Evolutionary conservation across 768 basidiomycete genomes (phyloP), one percentile per base, ranked within the genome.

Genomic region (Trametes sanguinea): DNA sequence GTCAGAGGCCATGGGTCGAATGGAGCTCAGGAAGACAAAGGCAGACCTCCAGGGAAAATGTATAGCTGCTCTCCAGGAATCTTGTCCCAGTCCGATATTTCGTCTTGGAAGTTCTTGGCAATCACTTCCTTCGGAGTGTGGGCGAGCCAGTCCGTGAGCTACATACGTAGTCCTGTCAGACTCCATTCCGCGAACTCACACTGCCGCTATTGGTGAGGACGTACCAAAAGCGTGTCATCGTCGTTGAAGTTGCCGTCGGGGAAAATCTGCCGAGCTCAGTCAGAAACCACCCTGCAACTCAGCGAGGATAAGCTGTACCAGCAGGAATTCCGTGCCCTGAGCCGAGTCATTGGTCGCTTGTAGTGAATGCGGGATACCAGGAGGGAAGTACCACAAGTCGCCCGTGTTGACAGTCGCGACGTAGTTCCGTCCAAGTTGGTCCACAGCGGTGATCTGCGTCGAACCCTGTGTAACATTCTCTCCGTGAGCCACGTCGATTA

Each of bases 321-420:
- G 69, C 39, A 85, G 65, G 67, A 85, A 85, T 64, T 85, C 84
- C 3, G 79, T 74, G 3, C 84, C 84, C 8, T 76, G 76, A 7
- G 76, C 73, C 52, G 76, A 71, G 57, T 80, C 79, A 40, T 68
- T 68, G 1, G 80, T 83, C 6, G 78, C 84, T 70, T 85, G 83
- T 10, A 85, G 73, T 13, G 80, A 81, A 67, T 85, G 84, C 1
- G 84, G 84, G 53, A 80, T 76, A 4, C 83, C 83, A 6, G 84
- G 76, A 13, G 83, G 83, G 74, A 84, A 83, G 71, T 78, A 85
- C 83, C 84, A 84, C 13, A 84, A 63, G 65, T 84, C 83, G 14
- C 82, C 83, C 39, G 77, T 69, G 33, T 72, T 82, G 37, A 84
- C 79, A 44, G 77, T 83, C 32, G 79, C 77, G 33, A 82, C 70